Percentiles rank a stretch among this genome's conserved stretches.
phyloP scores from a whole-genome alignment of 768 basidiomycete species.

The Tulasnella sp. region DNA sequence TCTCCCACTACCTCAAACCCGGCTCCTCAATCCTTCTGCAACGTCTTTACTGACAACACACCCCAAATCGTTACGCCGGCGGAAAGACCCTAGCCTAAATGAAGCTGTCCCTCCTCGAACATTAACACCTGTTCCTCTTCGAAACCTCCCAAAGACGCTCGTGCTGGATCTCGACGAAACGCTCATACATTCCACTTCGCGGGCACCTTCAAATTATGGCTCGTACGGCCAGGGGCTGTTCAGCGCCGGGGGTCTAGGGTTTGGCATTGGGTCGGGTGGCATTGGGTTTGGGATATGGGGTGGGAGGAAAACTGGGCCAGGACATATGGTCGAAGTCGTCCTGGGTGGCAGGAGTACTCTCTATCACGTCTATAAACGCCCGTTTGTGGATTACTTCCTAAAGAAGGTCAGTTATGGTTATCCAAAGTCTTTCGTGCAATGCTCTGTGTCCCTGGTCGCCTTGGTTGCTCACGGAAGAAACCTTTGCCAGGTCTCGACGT shows the following conservation, averaged over 20 bases:
- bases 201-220: slow-evolving; percentile 35
- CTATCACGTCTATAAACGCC: slow-evolving; percentile 97
- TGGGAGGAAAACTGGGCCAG: slow-evolving; percentile 42
- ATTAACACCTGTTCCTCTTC: slow-evolving; percentile 33
- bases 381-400: slow-evolving; percentile 91
- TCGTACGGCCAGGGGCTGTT: slow-evolving; percentile 47
- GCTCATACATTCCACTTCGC: slow-evolving; percentile 90
- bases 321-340: slow-evolving; percentile 87
- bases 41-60: not conserved
- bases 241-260: slow-evolving; percentile 30
- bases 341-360: slow-evolving; percentile 77
- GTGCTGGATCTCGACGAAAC: slow-evolving; percentile 98
- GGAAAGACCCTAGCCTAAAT: not conserved
- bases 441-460: not conserved
- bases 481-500: slow-evolving; percentile 73
- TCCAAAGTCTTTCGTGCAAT: not conserved
- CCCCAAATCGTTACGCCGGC: not conserved
- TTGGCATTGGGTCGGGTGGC: slow-evolving; percentile 35
- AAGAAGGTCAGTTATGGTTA: slow-evolving; percentile 45
- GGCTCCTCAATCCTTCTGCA: not conserved
- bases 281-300: slow-evolving; percentile 26
- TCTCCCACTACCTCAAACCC: slow-evolving; percentile 8
- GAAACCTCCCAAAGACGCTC: slow-evolving; percentile 82
- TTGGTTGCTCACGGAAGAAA: too few relatives aligned
- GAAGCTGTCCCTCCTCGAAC: not conserved